Evolutionary conservation across 2,329 filamentous ascomycete genomes (phyloP), one percentile per base, ranked within the genome.

Genomic region (Clonostachys solani): DNA sequence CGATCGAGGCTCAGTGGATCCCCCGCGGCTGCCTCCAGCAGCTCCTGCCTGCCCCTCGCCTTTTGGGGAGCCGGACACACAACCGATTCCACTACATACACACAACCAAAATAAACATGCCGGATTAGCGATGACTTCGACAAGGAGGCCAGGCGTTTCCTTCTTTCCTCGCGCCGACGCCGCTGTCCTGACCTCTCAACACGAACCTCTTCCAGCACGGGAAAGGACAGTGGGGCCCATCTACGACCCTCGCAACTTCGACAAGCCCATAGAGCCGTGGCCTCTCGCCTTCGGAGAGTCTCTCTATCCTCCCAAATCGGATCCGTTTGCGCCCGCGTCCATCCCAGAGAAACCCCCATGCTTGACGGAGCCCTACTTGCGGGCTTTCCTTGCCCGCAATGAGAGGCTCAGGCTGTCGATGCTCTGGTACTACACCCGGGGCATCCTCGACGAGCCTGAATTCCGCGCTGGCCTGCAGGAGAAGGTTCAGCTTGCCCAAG

Each of bases 401-500:
- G 61, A 65, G 46, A 50, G 62, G 6, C 48, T 65, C 7, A 47
- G 61, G 35, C 37, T 63, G 35, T 62, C 61, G 0, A 65, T 65
- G 62, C 54, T 72, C 1, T 75, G 66, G 61, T 75, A 75, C 47
- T 72, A 74, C 34, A 70, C 69, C 2, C 59, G 60, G 29, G 63
- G 63, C 5, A 57, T 71, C 9, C 52, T 67, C 12, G 54, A 67
- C 8, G 68, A 75, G 45, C 50, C 50, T 7, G 69, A 72, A 35
- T 57, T 74, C 35, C 56, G 73, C 15, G 61, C 60, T 3, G 61
- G 64, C 1, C 51, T 75, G 5, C 69, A 72, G 23, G 67, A 72
- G 23, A 73, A 73, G 49, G 61, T 69, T 0, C 56, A 60, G 15
- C 55, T 75, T 4, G 68, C 66, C 0, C 58, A 65, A 19, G 64